phyloP scores from a whole-genome alignment of 2,329 filamentous ascomycete genomes.

The Diplodia seriata region DNA sequence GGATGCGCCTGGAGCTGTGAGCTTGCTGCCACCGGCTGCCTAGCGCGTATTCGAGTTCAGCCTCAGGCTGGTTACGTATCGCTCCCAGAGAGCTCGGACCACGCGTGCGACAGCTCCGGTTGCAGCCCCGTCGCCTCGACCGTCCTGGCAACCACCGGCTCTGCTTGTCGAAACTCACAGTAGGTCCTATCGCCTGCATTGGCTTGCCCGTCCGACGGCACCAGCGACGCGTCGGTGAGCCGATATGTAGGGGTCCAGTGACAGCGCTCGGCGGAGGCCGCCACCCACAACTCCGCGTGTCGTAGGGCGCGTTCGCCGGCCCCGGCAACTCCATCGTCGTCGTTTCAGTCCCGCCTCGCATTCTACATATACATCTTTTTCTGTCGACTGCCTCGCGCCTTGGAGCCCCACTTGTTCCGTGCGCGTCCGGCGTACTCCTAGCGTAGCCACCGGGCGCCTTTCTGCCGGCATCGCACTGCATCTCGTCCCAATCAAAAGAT shows the following conservation, averaged over 20 bases:
- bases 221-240: neutral
- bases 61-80: slow-evolving; percentile 31
- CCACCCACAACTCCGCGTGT: neutral
- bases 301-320: slow-evolving; percentile 4
- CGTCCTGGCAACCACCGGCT: neutral
- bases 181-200: no score
- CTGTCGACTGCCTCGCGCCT: neutral
- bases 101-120: slow-evolving; percentile 16
- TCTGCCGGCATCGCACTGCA: neutral
- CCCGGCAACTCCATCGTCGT: neutral
- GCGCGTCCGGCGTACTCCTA: neutral
- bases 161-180: no score
- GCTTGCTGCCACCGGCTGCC: slow-evolving; percentile 27
- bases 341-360: slow-evolving; percentile 15
- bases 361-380: neutral
- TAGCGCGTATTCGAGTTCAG: slow-evolving; percentile 29
- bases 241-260: neutral
- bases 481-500: neutral
- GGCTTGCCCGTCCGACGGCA: neutral
- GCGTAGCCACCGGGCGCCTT: neutral
- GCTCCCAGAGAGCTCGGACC: neutral
- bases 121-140: neutral
- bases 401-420: neutral
- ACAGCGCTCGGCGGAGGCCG: slow-evolving; percentile 3
- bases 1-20: slow-evolving; percentile 29